These are phyloP conservation scores for Tylopilus subfusipes DNA, from an alignment of 768 basidiomycete species.

Conservation along the genomic window DNA sequence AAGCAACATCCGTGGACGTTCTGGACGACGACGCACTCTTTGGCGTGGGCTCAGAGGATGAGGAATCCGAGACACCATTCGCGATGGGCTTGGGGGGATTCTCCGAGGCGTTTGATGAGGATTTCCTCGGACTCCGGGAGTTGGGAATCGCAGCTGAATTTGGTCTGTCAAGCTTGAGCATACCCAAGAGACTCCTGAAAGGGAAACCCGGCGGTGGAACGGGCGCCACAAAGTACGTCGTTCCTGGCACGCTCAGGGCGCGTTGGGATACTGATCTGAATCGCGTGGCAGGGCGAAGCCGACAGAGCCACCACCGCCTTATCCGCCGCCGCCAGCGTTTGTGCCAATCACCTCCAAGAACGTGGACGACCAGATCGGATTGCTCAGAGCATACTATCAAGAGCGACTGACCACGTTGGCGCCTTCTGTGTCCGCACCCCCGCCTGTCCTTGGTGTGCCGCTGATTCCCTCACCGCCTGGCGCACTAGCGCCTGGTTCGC, in stretches of 20 bases:
- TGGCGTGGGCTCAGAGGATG: slow-evolving; percentile 47
- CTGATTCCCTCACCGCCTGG: slow-evolving; percentile 12
- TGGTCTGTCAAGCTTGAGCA: slow-evolving; percentile 69
- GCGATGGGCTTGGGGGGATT: slow-evolving; percentile 75
- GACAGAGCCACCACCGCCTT: slow-evolving; percentile 74
- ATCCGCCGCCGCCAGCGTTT: slow-evolving; percentile 81
- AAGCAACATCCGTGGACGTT: slow-evolving; percentile 49
- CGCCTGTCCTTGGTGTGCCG: slow-evolving; percentile 14
- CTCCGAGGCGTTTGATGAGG: slow-evolving; percentile 83
- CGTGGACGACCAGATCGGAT: slow-evolving; percentile 77
- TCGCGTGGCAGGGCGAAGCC: slow-evolving; percentile 50
- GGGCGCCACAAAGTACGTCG: slow-evolving; percentile 47
- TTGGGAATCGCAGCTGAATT: slow-evolving; percentile 86
- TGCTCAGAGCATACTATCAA: slow-evolving; percentile 76
- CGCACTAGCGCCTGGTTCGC: neutral
- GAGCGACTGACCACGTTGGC: slow-evolving; percentile 48
- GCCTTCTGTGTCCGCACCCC: slow-evolving; percentile 21
- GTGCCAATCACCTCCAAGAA: slow-evolving; percentile 62
- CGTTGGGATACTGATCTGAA: slow-evolving; percentile 1
- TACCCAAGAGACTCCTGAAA: slow-evolving; percentile 76
- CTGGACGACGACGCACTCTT: slow-evolving; percentile 53
- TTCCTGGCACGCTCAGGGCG: neutral
- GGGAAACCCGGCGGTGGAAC: slow-evolving; percentile 49
- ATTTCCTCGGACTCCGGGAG: slow-evolving; percentile 87
- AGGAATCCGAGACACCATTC: slow-evolving; percentile 62